phyloP scores from a whole-genome alignment of 768 basidiomycete genomes.

The Russula compacta region DNA sequence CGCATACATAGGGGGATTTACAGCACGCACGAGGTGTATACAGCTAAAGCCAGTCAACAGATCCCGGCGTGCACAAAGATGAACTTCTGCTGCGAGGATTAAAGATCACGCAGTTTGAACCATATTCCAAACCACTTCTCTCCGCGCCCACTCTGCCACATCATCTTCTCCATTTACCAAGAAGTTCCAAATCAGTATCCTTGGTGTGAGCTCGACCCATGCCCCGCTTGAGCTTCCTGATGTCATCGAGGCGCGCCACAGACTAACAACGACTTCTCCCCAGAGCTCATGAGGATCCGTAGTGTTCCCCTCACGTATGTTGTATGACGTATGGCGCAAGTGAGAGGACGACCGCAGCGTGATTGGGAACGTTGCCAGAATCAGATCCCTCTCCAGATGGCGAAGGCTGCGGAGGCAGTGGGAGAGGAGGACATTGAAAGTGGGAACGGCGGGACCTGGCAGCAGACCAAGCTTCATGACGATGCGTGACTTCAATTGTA shows the following conservation, averaged over 20 bases:
- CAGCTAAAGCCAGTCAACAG: too few relatives aligned
- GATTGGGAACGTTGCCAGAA: background rate
- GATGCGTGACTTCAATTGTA: background rate
- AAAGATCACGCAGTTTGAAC: background rate
- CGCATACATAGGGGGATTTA: too few relatives aligned
- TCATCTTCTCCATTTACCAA: slow-evolving; percentile 28
- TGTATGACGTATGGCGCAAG: slow-evolving; percentile 15
- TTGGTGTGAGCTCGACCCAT: slow-evolving; percentile 47
- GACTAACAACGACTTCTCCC: slow-evolving; percentile 43
- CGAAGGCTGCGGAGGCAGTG: slow-evolving; percentile 5
- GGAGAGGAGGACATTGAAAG: slow-evolving; percentile 6
- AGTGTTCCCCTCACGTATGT: slow-evolving; percentile 27
- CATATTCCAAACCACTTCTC: slow-evolving; percentile 26
- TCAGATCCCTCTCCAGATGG: slow-evolving; percentile 5
- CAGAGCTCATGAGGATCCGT: slow-evolving; percentile 31
- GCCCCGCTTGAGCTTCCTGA: slow-evolving; percentile 23
- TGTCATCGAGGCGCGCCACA: slow-evolving; percentile 49
- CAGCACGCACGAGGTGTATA: too few relatives aligned
- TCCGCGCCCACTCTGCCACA: slow-evolving; percentile 51
- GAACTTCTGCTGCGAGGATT: too few relatives aligned
- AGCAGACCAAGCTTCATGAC: slow-evolving; percentile 12
- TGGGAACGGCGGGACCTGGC: slow-evolving; percentile 3
- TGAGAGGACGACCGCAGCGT: background rate
- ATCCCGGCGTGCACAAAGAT: too few relatives aligned
- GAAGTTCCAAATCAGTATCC: slow-evolving; percentile 50